A percentile compares a stretch with the other conserved stretches of the same genome.
Conservation (phyloP, 441 rosid species). For the Viola pubescens region DNA sequence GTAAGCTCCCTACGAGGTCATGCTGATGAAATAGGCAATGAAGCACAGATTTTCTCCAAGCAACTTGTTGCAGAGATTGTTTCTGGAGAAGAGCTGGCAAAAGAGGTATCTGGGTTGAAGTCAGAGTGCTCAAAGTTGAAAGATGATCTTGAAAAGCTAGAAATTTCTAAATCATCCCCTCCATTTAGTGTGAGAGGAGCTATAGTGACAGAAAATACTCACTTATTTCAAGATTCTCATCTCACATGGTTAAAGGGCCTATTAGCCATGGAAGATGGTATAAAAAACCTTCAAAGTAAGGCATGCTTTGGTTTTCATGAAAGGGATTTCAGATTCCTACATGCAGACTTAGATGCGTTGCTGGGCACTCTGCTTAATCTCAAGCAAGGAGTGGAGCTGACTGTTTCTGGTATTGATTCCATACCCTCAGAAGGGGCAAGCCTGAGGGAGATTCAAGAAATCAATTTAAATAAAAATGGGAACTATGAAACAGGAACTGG, state of each 20-base stretch:
- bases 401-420: conserved; percentile 34
- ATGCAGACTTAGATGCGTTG: conserved; percentile 59
- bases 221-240: conserved; percentile 39
- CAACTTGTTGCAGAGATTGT: conserved; percentile 78
- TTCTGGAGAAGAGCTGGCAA: conserved; percentile 69
- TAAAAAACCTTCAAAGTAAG: conserved; percentile 66
- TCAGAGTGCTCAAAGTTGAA: conserved; percentile 73
- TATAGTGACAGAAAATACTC: conserved; percentile 31
- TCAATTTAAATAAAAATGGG: conserved; percentile 33
- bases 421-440: conserved; percentile 33
- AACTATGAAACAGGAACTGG: conserved; percentile 40
- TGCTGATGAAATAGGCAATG: conserved; percentile 68
- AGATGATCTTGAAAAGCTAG: conserved; percentile 54
- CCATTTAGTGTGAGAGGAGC: conserved; percentile 28
- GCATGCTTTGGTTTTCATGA: conserved; percentile 61
- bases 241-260: conserved; percentile 66
- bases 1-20: conserved; percentile 59
- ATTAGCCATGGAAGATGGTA: conserved; percentile 59
- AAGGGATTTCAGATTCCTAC: conserved; percentile 46
- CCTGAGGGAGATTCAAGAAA: conserved; percentile 32
- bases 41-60: conserved; percentile 60
- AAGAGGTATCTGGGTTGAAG: conserved; percentile 72
- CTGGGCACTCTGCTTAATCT: conserved; percentile 61
- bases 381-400: conserved; percentile 55
- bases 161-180: conserved; percentile 30